phyloP scores from a whole-genome alignment of 208 protist species.

The Naegleria fowleri region DNA sequence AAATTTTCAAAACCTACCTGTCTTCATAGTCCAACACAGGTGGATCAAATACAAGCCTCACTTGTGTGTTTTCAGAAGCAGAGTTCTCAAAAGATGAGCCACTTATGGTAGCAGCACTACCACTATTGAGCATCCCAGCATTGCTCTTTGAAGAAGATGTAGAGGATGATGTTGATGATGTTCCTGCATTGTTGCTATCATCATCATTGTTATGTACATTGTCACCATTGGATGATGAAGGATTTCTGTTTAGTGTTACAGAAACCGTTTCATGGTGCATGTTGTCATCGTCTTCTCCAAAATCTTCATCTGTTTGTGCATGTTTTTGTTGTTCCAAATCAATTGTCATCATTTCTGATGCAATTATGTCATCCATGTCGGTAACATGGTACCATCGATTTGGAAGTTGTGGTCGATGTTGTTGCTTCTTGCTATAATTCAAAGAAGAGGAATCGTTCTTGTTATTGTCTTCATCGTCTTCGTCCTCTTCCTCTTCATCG shows the following conservation, averaged over 20 bases:
- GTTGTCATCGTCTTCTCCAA: not conserved
- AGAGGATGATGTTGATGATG: not conserved
- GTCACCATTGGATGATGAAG: not conserved
- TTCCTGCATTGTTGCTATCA: not conserved
- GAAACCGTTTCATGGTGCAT: not conserved
- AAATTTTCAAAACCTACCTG: not conserved
- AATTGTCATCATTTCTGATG: not conserved
- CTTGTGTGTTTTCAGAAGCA: not conserved
- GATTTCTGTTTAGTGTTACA: not conserved
- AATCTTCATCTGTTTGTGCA: not conserved
- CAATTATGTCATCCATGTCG: not conserved
- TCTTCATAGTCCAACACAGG: not conserved
- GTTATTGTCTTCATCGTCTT: not conserved
- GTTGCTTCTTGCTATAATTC: not conserved
- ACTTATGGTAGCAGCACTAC: not conserved
- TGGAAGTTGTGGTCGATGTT: not conserved
- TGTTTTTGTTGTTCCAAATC: not conserved
- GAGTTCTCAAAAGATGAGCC: not conserved
- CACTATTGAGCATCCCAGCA: not conserved
- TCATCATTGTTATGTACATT: not conserved
- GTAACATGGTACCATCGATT: not conserved
- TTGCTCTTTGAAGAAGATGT: not conserved
- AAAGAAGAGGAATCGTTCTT: not conserved
- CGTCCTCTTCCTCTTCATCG: not conserved
- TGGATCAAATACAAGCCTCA: not conserved